Evolutionary conservation across 2,329 filamentous ascomycete species (phyloP).

Genomic region (Bretziella fagacearum): DNA sequence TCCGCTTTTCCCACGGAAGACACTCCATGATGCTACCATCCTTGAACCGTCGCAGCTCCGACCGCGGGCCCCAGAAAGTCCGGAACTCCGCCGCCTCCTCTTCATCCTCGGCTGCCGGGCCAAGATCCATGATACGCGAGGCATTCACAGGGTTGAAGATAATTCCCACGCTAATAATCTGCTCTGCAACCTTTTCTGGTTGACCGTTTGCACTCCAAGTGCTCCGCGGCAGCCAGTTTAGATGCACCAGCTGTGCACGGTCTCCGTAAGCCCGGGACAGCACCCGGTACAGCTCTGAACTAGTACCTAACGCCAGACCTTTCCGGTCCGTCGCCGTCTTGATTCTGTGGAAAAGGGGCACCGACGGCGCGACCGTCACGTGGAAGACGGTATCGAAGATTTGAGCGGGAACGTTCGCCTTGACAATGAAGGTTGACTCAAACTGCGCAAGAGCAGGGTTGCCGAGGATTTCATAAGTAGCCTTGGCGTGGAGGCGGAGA

Average conservation of each 20-base stretch:
- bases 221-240: conserved; percentile 27
- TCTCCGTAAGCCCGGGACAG: conserved; percentile 59
- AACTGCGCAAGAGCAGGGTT: conserved; percentile 65
- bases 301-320: conserved; percentile 29
- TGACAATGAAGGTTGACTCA: conserved; percentile 62
- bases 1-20: conserved; percentile 60
- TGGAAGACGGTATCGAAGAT: conserved; percentile 34
- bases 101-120: conserved; percentile 72
- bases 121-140: conserved; percentile 66
- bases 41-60: conserved; percentile 85
- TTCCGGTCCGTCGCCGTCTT: conserved; percentile 19
- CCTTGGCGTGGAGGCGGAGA: conserved; percentile 56
- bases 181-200: conserved; percentile 4
- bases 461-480: conserved; percentile 58
- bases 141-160: conserved; percentile 57
- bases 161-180: conserved; percentile 36
- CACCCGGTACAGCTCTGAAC: conserved; percentile 42
- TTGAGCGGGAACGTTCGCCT: conserved; percentile 35
- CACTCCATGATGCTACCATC: conserved; percentile 90
- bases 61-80: conserved; percentile 86
- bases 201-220: conserved; percentile 20
- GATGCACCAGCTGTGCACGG: conserved; percentile 50
- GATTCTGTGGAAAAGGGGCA: conserved; percentile 20
- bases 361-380: conserved; percentile 19
- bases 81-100: conserved; percentile 67